A percentile compares a stretch with the other conserved stretches of the same genome.
These are phyloP conservation scores for Aeschynomene evenia DNA, from an alignment of 306 rosid species.

Conservation along the genomic window DNA sequence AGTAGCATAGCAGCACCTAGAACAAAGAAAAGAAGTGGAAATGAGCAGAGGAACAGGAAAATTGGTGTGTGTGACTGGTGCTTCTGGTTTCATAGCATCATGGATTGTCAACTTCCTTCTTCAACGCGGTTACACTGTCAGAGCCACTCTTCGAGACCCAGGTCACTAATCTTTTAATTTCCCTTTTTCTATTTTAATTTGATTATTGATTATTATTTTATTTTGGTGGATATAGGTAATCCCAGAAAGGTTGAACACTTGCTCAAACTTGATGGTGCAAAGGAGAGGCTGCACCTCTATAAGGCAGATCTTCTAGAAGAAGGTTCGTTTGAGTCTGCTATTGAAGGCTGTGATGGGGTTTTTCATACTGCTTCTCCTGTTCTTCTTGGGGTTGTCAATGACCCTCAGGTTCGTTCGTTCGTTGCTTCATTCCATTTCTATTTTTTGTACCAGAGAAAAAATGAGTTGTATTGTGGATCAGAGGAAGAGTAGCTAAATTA, in stretches of 20 bases:
- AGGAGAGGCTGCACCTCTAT: slow-evolving; percentile 48
- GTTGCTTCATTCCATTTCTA: neutral
- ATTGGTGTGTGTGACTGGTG: slow-evolving; percentile 54
- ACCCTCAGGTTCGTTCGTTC: slow-evolving; percentile 68
- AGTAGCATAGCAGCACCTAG: too few relatives aligned
- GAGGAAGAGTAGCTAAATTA: too few relatives aligned
- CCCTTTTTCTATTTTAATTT: neutral
- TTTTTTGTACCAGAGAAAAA: too few relatives aligned
- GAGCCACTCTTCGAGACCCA: slow-evolving; percentile 49
- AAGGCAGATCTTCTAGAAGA: slow-evolving; percentile 53
- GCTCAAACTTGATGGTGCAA: slow-evolving; percentile 54
- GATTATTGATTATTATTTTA: neutral
- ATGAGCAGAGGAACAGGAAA: slow-evolving; percentile 25
- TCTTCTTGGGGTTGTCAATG: neutral
- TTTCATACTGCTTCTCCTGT: slow-evolving; percentile 67
- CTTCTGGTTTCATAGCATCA: slow-evolving; percentile 57
- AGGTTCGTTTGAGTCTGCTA: slow-evolving; percentile 45
- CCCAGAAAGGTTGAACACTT: slow-evolving; percentile 44
- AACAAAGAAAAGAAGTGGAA: neutral
- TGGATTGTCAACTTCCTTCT: slow-evolving; percentile 55
- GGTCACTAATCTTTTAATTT: neutral
- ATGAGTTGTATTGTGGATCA: too few relatives aligned
- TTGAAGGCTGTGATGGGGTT: slow-evolving; percentile 55
- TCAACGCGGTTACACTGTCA: slow-evolving; percentile 52
- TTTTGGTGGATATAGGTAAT: slow-evolving; percentile 38